phyloP scores from a whole-genome alignment of 129 eudicot species.

The Helichrysum umbraculigerum region DNA sequence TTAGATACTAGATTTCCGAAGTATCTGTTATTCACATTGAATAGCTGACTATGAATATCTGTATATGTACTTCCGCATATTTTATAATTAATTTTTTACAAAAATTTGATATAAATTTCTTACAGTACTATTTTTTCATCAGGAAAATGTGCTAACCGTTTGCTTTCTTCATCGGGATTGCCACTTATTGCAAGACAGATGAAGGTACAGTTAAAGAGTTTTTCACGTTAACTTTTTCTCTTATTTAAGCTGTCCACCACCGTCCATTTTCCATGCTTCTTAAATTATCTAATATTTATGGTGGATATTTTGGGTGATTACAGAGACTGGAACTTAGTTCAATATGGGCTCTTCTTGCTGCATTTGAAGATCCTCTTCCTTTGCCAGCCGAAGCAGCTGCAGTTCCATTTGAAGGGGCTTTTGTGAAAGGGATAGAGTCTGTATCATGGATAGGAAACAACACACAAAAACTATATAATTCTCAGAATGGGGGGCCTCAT shows the following conservation, averaged over 20 bases:
- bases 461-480: conserved; percentile 54
- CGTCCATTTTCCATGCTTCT: not conserved
- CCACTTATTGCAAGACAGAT: conserved; percentile 94
- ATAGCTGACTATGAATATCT: too few relatives aligned
- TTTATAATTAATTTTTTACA: too few relatives aligned
- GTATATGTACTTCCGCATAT: too few relatives aligned
- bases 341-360: conserved; percentile 97
- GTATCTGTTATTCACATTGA: too few relatives aligned
- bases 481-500: conserved; percentile 57
- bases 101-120: not conserved
- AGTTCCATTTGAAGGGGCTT: conserved; percentile 87
- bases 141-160: conserved; percentile 97
- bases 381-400: conserved; percentile 43
- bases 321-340: conserved; percentile 83
- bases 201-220: conserved; percentile 56
- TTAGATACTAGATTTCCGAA: too few relatives aligned
- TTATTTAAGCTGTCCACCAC: not conserved
- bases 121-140: conserved; percentile 23
- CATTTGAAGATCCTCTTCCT: conserved; percentile 94
- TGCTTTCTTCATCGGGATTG: conserved; percentile 92
- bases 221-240: conserved; percentile 9
- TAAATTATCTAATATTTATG: not conserved
- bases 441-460: conserved; percentile 95
- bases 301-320: conserved; percentile 1
- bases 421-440: conserved; percentile 83